A percentile compares a stretch with the other conserved stretches of the same genome.
Conservation (phyloP, 1,139 yeast species). For the Pichia sp. region DNA sequence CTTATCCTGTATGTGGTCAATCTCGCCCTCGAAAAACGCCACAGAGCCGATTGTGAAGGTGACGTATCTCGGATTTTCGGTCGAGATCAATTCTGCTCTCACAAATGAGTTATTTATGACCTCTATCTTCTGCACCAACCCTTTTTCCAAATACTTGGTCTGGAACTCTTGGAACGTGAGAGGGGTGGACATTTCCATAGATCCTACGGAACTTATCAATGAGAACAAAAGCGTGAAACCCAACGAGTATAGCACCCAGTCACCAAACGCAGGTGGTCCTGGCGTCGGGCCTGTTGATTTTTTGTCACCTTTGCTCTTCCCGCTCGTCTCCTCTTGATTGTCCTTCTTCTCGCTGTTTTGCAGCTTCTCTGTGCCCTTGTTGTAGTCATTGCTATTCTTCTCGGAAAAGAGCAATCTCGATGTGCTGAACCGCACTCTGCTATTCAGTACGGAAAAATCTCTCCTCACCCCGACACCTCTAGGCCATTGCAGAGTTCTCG, state of each 20-base stretch:
- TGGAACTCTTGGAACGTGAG: slow-evolving; percentile 70
- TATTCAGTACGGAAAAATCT: slow-evolving; percentile 13
- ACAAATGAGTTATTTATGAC: slow-evolving; percentile 80
- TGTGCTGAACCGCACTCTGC: slow-evolving; percentile 6
- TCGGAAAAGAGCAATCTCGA: not conserved
- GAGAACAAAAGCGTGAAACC: slow-evolving; percentile 19
- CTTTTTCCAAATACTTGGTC: slow-evolving; percentile 74
- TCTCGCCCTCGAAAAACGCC: slow-evolving; percentile 82
- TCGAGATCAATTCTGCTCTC: slow-evolving; percentile 66
- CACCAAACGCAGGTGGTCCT: slow-evolving; percentile 9
- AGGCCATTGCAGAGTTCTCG: not conserved
- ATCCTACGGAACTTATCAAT: slow-evolving; percentile 8
- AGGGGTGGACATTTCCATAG: slow-evolving; percentile 14
- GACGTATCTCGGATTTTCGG: slow-evolving; percentile 36
- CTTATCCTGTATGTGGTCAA: slow-evolving; percentile 71
- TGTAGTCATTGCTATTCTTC: slow-evolving; percentile 2
- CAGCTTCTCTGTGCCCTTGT: slow-evolving; percentile 13
- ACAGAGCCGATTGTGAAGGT: slow-evolving; percentile 86
- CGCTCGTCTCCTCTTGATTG: not conserved
- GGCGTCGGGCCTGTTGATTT: slow-evolving; percentile 1
- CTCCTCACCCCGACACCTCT: not conserved
- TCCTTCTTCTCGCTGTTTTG: slow-evolving; percentile 11
- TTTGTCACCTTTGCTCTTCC: not conserved
- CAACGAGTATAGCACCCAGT: slow-evolving; percentile 22
- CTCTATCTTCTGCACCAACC: slow-evolving; percentile 68